phyloP scores from a whole-genome alignment of 179 eudicot species.

The Patellifolia procumbens region DNA sequence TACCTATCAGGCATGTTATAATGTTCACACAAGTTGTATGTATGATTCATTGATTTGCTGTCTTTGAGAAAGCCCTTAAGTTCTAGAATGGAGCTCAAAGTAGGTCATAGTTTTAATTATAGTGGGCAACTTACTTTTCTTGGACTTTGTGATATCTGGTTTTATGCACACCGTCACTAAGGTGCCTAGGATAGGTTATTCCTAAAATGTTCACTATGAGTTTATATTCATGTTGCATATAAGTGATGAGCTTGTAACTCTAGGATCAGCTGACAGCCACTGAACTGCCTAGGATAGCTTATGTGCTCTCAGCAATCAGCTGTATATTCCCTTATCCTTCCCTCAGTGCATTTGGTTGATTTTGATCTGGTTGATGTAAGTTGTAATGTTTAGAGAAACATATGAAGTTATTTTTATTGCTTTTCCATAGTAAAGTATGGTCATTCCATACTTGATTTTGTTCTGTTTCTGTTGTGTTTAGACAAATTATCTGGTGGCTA shows the following conservation, averaged over 20 bases:
- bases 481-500: background rate
- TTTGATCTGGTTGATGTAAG: background rate
- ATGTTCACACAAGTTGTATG: background rate
- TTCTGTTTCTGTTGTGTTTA: background rate
- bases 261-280: background rate
- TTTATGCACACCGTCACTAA: background rate
- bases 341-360: background rate
- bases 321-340: background rate
- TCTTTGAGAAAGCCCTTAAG: background rate
- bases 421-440: slow-evolving; percentile 8
- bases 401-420: background rate
- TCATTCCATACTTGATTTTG: background rate
- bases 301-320: background rate
- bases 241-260: background rate
- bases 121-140: background rate
- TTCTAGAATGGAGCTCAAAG: background rate
- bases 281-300: no score
- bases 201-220: background rate
- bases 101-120: background rate
- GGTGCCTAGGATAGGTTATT: background rate
- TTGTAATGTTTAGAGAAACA: background rate
- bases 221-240: background rate
- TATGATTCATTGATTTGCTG: background rate
- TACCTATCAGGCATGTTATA: background rate
- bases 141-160: background rate